These are phyloP conservation scores for Kodamaea derodonti DNA, from an alignment of 1,139 yeast species.

Conservation along the genomic window DNA sequence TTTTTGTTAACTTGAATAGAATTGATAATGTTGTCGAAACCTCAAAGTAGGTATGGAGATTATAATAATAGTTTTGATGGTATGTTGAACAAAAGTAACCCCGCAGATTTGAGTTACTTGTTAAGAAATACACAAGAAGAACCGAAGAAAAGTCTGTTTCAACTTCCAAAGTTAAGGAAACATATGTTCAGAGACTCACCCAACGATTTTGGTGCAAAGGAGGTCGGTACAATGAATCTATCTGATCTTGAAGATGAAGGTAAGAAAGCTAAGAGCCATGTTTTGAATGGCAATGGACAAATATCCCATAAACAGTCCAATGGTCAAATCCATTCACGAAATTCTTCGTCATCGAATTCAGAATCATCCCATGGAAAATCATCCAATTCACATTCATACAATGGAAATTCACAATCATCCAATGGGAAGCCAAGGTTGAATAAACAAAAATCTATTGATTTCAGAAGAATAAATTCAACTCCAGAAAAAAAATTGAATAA, in stretches of 20 bases:
- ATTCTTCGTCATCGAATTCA: too few relatives aligned
- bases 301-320: too few relatives aligned
- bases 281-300: too few relatives aligned
- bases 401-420: too few relatives aligned
- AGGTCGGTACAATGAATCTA: slow-evolving; percentile 22
- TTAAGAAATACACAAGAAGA: neutral
- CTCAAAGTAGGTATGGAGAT: neutral
- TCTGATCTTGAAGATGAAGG: slow-evolving; percentile 21
- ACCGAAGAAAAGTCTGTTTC: neutral
- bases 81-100: neutral
- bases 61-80: neutral
- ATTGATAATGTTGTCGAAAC: neutral
- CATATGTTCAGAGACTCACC: slow-evolving; percentile 1
- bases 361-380: too few relatives aligned
- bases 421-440: slow-evolving; percentile 6
- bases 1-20: too few relatives aligned
- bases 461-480: slow-evolving; percentile 7
- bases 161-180: neutral
- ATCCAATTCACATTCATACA: too few relatives aligned
- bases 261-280: too few relatives aligned
- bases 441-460: slow-evolving; percentile 12
- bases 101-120: neutral
- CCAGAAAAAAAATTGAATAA: slow-evolving; percentile 9
- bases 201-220: slow-evolving; percentile 14
- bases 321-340: too few relatives aligned